Conservation (phyloP, 192 early-diverging fungal genomes). For the Backusella luteola region DNA sequence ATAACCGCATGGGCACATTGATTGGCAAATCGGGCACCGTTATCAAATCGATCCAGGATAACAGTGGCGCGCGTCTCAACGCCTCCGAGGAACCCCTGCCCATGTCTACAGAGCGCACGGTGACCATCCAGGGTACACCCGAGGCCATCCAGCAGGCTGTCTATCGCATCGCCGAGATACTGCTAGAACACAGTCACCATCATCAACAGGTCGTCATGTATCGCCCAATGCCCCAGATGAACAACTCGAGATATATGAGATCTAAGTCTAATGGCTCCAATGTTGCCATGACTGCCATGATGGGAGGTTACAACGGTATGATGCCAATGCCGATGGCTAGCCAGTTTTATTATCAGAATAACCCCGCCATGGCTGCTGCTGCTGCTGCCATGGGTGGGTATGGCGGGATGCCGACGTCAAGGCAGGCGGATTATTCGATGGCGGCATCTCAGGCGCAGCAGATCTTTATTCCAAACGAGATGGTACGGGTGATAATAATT, state of each 20-base stretch:
- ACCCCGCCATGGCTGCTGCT: neutral
- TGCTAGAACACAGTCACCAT: constrained; percentile 61
- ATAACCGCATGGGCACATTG: constrained; percentile 83
- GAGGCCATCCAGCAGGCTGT: constrained; percentile 86
- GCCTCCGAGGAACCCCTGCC: constrained; percentile 90
- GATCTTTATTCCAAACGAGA: constrained; percentile 63
- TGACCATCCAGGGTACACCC: constrained; percentile 79
- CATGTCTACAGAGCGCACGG: constrained; percentile 86
- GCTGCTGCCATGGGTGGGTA: constrained; percentile 3
- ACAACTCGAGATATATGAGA: neutral
- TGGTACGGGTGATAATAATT: constrained; percentile 30
- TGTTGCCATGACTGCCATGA: neutral
- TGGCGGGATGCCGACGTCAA: neutral
- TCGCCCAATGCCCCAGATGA: constrained; percentile 54
- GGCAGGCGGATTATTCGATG: constrained; percentile 18
- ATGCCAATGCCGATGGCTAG: constrained; percentile 21
- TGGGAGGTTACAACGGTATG: constrained; percentile 20
- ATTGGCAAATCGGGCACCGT: constrained; percentile 87
- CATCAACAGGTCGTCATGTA: constrained; percentile 69
- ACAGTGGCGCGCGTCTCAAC: constrained; percentile 76
- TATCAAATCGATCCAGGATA: constrained; percentile 93
- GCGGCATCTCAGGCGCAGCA: constrained; percentile 46
- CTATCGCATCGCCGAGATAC: constrained; percentile 73
- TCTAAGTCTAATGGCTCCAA: neutral
- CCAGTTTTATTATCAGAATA: constrained; percentile 27